These are phyloP conservation scores for Scedosporium boydii DNA, from an alignment of 2,329 filamentous ascomycete genomes.

Conservation along the genomic window DNA sequence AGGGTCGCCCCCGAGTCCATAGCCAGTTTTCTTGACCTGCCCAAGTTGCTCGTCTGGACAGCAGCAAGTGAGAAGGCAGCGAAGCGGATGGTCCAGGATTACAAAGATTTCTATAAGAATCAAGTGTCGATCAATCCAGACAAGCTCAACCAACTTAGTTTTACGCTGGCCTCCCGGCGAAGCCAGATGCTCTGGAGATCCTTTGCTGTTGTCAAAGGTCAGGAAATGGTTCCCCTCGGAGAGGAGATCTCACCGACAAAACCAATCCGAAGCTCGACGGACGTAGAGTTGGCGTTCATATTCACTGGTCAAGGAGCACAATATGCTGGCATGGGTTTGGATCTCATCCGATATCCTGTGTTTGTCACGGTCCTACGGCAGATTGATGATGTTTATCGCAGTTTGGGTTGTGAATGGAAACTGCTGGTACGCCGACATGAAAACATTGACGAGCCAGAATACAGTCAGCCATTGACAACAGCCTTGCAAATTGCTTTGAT, in stretches of 20 bases:
- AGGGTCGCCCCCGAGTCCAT: too few relatives aligned
- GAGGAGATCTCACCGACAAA: background rate
- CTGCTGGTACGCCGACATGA: conserved; percentile 5
- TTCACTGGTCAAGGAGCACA: conserved; percentile 6
- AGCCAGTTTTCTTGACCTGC: too few relatives aligned
- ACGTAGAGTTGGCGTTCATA: background rate
- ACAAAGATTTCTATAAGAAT: background rate
- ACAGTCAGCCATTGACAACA: conserved; percentile 30
- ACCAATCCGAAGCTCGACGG: background rate
- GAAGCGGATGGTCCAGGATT: background rate
- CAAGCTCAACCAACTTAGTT: background rate
- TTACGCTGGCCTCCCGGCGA: background rate
- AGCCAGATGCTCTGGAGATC: background rate
- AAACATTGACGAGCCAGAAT: conserved; percentile 14
- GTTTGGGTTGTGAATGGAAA: too few relatives aligned
- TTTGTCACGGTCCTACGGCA: conserved; percentile 12
- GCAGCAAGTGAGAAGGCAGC: background rate
- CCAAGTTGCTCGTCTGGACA: background rate
- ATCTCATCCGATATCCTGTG: conserved; percentile 7
- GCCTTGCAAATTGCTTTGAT: conserved; percentile 32
- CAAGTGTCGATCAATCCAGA: background rate
- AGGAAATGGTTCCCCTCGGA: background rate
- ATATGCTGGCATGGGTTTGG: background rate
- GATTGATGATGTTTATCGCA: conserved; percentile 10
- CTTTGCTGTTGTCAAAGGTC: background rate